A percentile compares a stretch with the other conserved stretches of the same genome.
Evolutionary conservation across 73 alveolate genomes (phyloP).

Genomic region (Paramecium octaurelia): DNA sequence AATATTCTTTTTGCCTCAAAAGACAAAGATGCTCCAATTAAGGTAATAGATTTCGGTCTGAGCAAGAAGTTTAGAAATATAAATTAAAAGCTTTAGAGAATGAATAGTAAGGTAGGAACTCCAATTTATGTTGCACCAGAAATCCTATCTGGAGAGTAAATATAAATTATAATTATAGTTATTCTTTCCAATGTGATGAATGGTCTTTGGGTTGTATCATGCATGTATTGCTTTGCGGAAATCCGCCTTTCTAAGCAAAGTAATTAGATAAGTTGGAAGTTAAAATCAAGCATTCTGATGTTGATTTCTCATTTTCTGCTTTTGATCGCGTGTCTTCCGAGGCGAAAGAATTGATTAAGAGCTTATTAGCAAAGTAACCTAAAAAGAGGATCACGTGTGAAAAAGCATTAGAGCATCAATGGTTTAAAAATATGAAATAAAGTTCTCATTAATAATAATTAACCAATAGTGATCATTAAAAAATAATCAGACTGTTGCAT

Average conservation of each 20-base stretch:
- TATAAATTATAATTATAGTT: conserved; percentile 65
- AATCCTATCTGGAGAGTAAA: conserved; percentile 69
- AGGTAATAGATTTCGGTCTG: conserved; percentile 94
- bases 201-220: conserved; percentile 78
- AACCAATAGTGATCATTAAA: conserved; percentile 50
- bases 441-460: conserved; percentile 21
- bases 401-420: conserved; percentile 86
- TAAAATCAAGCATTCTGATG: conserved; percentile 53
- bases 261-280: conserved; percentile 58
- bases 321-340: conserved; percentile 68
- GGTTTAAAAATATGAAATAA: conserved; percentile 76
- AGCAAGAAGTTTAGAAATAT: conserved; percentile 64
- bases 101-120: conserved; percentile 68
- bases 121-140: conserved; percentile 72
- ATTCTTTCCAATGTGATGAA: conserved; percentile 89
- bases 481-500: conserved; percentile 43
- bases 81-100: conserved; percentile 53
- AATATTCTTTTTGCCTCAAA: conserved; percentile 80
- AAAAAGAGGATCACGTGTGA: conserved; percentile 88
- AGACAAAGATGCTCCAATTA: conserved; percentile 75
- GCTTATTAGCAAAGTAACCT: conserved; percentile 69
- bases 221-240: conserved; percentile 70
- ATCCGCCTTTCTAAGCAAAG: conserved; percentile 72
- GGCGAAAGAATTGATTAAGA: conserved; percentile 65
- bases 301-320: conserved; percentile 68